Percentiles rank a stretch among this genome's conserved stretches.
Conservation (phyloP, 1,139 yeast species). For the Pichia sp. region DNA sequence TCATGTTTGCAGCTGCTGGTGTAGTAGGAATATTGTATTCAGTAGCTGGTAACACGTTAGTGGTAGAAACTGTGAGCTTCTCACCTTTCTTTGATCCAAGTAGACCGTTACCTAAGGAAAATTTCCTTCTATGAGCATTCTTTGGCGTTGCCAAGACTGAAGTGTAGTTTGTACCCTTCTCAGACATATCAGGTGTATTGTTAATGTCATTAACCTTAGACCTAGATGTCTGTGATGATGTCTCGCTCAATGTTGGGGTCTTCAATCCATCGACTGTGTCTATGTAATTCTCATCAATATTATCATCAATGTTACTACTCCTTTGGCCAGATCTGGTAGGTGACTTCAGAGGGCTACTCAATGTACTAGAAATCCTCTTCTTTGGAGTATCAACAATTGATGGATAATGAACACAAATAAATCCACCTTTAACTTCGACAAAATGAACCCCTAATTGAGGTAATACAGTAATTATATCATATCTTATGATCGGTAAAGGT, state of each 20-base stretch:
- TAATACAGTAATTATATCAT: constrained; percentile 76
- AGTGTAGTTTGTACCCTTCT: constrained; percentile 5
- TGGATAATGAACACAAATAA: constrained; percentile 73
- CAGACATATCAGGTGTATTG: constrained; percentile 13
- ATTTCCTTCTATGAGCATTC: constrained; percentile 54
- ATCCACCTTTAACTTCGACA: constrained; percentile 93
- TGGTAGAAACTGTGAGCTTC: constrained; percentile 39
- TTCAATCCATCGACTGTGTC: constrained; percentile 14
- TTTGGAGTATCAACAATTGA: constrained; percentile 31
- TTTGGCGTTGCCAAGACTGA: constrained; percentile 16
- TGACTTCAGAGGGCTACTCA: constrained; percentile 13
- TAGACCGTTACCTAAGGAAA: constrained; percentile 56
- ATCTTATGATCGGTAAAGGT: constrained; percentile 82
- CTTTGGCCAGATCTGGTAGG: constrained; percentile 9
- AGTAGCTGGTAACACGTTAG: constrained; percentile 23
- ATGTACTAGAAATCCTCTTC: constrained; percentile 2
- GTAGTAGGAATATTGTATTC: constrained; percentile 42
- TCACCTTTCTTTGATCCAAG: constrained; percentile 43
- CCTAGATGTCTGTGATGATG: constrained; percentile 9
- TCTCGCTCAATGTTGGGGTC: constrained; percentile 18
- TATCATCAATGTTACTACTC: constrained; percentile 6
- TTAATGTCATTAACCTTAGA: constrained; percentile 8
- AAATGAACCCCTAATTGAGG: constrained; percentile 74
- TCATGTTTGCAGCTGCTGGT: constrained; percentile 37
- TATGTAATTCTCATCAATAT: constrained; percentile 8